Evolutionary conservation across 1,284 basidiomycete species (phyloP).

Genomic region (Ceratobasidium sp.): DNA sequence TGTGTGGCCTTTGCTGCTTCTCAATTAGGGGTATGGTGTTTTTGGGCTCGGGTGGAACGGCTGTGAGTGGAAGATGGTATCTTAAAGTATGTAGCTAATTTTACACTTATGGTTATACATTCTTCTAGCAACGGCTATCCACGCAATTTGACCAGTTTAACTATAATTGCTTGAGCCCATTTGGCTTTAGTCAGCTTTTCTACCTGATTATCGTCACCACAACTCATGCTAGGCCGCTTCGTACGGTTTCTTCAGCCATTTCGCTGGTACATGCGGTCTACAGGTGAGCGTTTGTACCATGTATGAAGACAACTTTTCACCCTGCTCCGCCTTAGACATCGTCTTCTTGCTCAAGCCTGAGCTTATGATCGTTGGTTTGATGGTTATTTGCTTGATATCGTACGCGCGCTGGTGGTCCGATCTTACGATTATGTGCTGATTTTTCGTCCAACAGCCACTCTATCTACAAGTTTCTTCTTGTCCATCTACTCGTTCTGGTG

Average conservation of each 20-base stretch:
- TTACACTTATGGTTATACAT: slow-evolving; percentile 68
- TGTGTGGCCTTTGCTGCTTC: slow-evolving; percentile 98
- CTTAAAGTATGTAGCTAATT: slow-evolving; percentile 13
- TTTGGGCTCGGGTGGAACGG: slow-evolving; percentile 91
- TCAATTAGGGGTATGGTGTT: slow-evolving; percentile 99
- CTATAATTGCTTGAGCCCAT: slow-evolving; percentile 27
- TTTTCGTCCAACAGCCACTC: slow-evolving; percentile 74
- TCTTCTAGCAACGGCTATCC: slow-evolving; percentile 92
- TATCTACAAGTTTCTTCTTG: slow-evolving; percentile 97
- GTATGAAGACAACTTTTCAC: background rate
- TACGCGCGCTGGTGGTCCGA: slow-evolving; percentile 61
- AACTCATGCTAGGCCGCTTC: slow-evolving; percentile 78
- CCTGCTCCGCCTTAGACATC: slow-evolving; percentile 66
- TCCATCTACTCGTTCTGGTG: slow-evolving; percentile 99
- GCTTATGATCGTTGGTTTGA: slow-evolving; percentile 99
- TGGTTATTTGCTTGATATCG: slow-evolving; percentile 94
- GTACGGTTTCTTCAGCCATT: slow-evolving; percentile 91
- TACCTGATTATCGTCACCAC: slow-evolving; percentile 90
- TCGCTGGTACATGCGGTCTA: slow-evolving; percentile 79
- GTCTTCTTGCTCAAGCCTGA: slow-evolving; percentile 98
- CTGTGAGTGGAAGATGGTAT: slow-evolving; percentile 67
- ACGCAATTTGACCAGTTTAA: slow-evolving; percentile 73
- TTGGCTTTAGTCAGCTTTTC: slow-evolving; percentile 67
- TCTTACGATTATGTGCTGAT: background rate
- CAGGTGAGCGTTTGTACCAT: slow-evolving; percentile 65